A percentile compares a stretch with the other conserved stretches of the same genome.
Conservation (phyloP, 805 yeast genomes). For the Wickerhamomyces tratensis region DNA sequence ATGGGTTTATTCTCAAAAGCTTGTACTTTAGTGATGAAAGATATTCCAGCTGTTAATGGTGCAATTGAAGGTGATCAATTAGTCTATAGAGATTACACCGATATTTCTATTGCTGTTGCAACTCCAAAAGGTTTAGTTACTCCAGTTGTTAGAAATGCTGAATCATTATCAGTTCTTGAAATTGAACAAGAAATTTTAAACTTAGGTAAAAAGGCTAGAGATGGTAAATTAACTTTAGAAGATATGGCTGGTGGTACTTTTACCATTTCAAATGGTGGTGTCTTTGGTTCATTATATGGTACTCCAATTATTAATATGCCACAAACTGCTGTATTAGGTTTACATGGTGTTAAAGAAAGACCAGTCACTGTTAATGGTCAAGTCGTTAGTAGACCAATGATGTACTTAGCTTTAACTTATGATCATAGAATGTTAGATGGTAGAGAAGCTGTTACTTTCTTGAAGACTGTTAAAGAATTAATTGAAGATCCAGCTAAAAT, state of each 20-base stretch:
- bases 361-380: slow-evolving; percentile 95
- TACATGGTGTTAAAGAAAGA: slow-evolving; percentile 96
- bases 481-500: slow-evolving; percentile 99
- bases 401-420: slow-evolving; percentile 97
- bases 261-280: slow-evolving; percentile 99
- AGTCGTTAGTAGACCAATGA: slow-evolving; percentile 96
- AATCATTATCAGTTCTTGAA: slow-evolving; percentile 77
- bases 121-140: slow-evolving; percentile 99
- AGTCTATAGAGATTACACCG: slow-evolving; percentile 94
- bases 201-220: slow-evolving; percentile 91
- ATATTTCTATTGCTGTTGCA: slow-evolving; percentile 94
- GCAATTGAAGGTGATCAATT: slow-evolving; percentile 91
- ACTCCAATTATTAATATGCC: slow-evolving; percentile 98
- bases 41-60: slow-evolving; percentile 91
- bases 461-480: slow-evolving; percentile 91
- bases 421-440: slow-evolving; percentile 98
- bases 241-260: slow-evolving; percentile 99
- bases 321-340: slow-evolving; percentile 95
- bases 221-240: slow-evolving; percentile 90
- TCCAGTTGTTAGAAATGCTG: slow-evolving; percentile 96
- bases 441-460: slow-evolving; percentile 96
- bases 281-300: slow-evolving; percentile 94
- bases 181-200: slow-evolving; percentile 78
- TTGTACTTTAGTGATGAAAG: slow-evolving; percentile 84
- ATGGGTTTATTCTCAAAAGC: slow-evolving; percentile 99